A percentile compares a stretch with the other conserved stretches of the same genome.
Evolutionary conservation across 495 filamentous ascomycete species (phyloP).

Genomic region (Eremomyces bilateralis): DNA sequence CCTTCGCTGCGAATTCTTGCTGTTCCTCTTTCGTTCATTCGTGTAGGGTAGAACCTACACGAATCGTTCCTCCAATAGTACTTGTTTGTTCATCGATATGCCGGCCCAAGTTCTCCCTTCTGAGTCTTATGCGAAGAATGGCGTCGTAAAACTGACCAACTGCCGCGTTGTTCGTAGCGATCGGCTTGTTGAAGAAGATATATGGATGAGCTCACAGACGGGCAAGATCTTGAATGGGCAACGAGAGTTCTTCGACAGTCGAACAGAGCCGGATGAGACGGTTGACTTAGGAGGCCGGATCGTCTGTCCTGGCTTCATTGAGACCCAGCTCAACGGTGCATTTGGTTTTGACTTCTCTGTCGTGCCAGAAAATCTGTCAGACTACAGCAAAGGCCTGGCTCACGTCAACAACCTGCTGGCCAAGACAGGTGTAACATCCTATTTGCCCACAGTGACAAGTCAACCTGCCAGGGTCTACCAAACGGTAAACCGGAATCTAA

Average conservation of each 20-base stretch:
- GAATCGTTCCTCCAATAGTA: too few relatives aligned
- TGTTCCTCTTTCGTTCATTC: too few relatives aligned
- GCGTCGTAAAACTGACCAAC: conserved; percentile 21
- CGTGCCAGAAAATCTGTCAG: conserved; percentile 31
- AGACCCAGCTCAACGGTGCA: conserved; percentile 20
- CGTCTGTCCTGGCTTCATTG: conserved; percentile 20
- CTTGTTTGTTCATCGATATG: too few relatives aligned
- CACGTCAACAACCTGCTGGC: conserved; percentile 15
- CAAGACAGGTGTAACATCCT: conserved; percentile 21
- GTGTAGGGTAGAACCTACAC: too few relatives aligned
- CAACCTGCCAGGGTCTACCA: conserved; percentile 16
- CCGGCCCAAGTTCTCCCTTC: too few relatives aligned
- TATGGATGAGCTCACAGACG: conserved; percentile 16
- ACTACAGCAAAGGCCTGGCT: conserved; percentile 13
- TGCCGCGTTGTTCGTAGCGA: conserved; percentile 21
- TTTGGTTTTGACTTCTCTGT: conserved; percentile 22
- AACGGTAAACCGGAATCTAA: too few relatives aligned
- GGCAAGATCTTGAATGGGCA: conserved; percentile 18
- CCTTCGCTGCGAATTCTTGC: too few relatives aligned
- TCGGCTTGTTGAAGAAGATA: conserved; percentile 16
- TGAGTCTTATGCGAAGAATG: background rate
- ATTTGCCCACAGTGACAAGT: conserved; percentile 21
- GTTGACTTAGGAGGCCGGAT: conserved; percentile 22
- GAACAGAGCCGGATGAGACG: conserved; percentile 18
- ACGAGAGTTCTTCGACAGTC: conserved; percentile 3